Base-by-base conservation (phyloP, 192 early-diverging fungal species). In the Cetraspora pellucida region DNA sequence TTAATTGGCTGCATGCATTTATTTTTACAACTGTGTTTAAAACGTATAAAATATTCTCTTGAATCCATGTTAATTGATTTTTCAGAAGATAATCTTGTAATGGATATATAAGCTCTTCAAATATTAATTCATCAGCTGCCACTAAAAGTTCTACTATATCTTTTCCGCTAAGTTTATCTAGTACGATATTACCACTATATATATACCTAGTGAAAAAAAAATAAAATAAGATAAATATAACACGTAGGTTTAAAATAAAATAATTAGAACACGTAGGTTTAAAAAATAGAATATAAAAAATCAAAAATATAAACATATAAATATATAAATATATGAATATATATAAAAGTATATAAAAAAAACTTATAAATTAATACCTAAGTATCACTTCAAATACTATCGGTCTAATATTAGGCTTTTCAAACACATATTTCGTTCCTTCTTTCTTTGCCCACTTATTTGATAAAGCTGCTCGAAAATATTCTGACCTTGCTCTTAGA, bases 381-480 rank as follows among this genome's bases (percentile, higher is more conserved):
- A 72, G 50, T 55, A 72, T 72, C 8, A 72, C 52, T 37, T 37
- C 50, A 49, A 72, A 72, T 8, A 72, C 70, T 17, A n/a, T 44
- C 30, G 70, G 70, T n/a, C 31, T 57, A 57, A 72, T 57, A 58
- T 72, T 72, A 21, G 71, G 31, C n/a, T 72, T 72, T 72, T 72
- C 71, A 54, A 72, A 72, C 13, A 72, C 14, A 72, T 57, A 72
- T 19, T n/a, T 44, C 1, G 47, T 21, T 19, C 71, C 71, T 27
- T 72, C 37, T 43, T 57, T 72, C 57, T 8, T 72, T 23, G 55
- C 50, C 71, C 71, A 72, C 23, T 72, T 72, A 57, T 43, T 72
- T 44, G 71, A 72, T 31, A 72, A 72, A 13, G 71, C 71, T 16
- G 71, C 47, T 44, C 55, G 71, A 72, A 72, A 72, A 72, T 72